Evolutionary conservation across 2,329 filamentous ascomycete species (phyloP), one percentile per base, ranked within the genome.

Genomic region (Alternaria panax): DNA sequence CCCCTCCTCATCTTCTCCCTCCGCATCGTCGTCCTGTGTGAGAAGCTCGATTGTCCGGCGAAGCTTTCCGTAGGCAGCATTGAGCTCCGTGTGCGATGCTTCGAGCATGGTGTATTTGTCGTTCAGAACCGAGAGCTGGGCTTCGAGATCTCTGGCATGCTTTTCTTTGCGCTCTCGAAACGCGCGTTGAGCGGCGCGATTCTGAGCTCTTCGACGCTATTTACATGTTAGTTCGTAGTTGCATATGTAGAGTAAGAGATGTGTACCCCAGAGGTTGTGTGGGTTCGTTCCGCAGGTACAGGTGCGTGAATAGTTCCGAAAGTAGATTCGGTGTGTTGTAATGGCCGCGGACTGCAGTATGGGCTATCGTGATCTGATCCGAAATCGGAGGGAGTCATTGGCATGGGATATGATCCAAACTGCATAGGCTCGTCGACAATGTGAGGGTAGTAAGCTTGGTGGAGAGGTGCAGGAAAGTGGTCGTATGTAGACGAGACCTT

Each of bases 151-250:
- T 61, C 85, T 84, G 68, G 88, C 88, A 62, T 88, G 84, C 72
- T 88, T 87, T 69, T 90, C 86, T 68, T 88, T 88, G 53, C 86
- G 82, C 71, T 88, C 86, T 47, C 86, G 81, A 69, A 88, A 88
- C 1, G 86, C 86, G 58, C 86, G 79, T 71, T 88, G 86, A 2
- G 86, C 87, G 38, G 86, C 86, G 54, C 86, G 82, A 65, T 88
- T 88, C 66, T 88, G 86, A 45, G 85, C 86, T 70, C 86, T 80
- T 60, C 86, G 83, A 46, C 85, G 82, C 84, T 87, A 69, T 32
- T 42, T 6, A 6, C 7, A 18, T 45, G 63, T 67, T 61, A 75
- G 41, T 9, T 18, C 4, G 8, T n/a, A 14, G 14, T 51, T 4
- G 14, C 9, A 6, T 25, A n/a, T 24, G n/a, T 18, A 16, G 20